Evolutionary conservation across 75 land plant species (phyloP).

Genomic region (Cunninghamia lanceolata): DNA sequence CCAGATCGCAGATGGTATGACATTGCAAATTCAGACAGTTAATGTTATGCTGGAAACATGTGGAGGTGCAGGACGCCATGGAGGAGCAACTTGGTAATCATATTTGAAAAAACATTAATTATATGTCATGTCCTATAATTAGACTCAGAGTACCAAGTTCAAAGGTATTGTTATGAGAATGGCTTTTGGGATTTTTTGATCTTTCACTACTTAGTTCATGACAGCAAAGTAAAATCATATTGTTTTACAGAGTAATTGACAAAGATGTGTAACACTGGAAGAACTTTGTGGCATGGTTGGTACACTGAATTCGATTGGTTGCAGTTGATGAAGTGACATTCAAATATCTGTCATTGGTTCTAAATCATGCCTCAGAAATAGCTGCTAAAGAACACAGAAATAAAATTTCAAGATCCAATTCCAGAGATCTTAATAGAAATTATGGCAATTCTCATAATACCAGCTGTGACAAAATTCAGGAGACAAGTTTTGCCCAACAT

Average conservation of each 20-base stretch:
- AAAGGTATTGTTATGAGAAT: neutral
- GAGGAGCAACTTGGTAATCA: conserved; percentile 84
- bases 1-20: conserved; percentile 99
- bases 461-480: neutral
- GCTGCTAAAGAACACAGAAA: neutral
- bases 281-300: neutral
- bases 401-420: neutral
- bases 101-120: neutral
- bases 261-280: neutral
- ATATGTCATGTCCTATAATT: neutral
- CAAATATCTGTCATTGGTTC: neutral
- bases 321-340: neutral
- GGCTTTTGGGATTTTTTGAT: neutral
- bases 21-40: conserved; percentile 76
- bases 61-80: conserved; percentile 63
- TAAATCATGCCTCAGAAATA: neutral
- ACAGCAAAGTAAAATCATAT: neutral
- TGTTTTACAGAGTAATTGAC: neutral
- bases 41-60: conserved; percentile 94
- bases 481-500: neutral
- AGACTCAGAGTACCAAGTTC: neutral
- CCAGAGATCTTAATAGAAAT: neutral
- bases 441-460: neutral
- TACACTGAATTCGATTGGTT: neutral
- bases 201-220: neutral